phyloP scores from a whole-genome alignment of 257 asterid species.

The Forsythia suspensa region DNA sequence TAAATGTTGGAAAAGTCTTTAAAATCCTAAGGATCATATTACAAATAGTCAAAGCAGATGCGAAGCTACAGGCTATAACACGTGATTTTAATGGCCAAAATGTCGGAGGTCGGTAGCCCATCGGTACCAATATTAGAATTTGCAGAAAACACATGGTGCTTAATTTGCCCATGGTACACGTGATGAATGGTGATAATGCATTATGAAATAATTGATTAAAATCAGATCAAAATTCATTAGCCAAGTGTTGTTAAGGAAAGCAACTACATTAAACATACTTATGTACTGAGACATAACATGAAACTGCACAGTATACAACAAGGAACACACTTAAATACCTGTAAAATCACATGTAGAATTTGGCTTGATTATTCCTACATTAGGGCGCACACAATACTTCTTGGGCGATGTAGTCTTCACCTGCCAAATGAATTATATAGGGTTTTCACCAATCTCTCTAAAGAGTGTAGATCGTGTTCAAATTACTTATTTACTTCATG shows the following conservation, averaged over 20 bases:
- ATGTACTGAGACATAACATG: not conserved
- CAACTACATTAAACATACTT: not conserved
- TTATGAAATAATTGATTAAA: not conserved
- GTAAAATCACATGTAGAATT: conserved; percentile 66
- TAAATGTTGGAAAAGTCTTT: conserved; percentile 22
- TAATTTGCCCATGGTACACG: not conserved
- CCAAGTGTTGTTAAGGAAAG: not conserved
- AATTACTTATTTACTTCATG: not conserved
- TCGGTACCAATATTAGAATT: not conserved
- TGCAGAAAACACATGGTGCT: not conserved
- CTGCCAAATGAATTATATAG: conserved; percentile 41
- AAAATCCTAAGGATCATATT: conserved; percentile 1
- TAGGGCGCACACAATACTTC: conserved; percentile 87
- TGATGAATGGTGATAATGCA: not conserved
- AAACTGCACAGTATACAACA: not conserved
- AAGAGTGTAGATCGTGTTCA: not conserved
- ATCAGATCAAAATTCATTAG: not conserved
- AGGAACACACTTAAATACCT: conserved; percentile 44
- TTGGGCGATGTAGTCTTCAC: conserved; percentile 93
- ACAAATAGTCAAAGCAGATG: conserved; percentile 10
- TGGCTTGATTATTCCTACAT: conserved; percentile 83
- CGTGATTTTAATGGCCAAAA: not conserved
- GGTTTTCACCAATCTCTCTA: not conserved
- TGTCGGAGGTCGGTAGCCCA: not conserved
- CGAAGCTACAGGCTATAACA: conserved; percentile 14